Percentiles rank a stretch among this genome's conserved stretches.
Conservation (phyloP, 805 yeast genomes). For the Nakazawaea ernobii region DNA sequence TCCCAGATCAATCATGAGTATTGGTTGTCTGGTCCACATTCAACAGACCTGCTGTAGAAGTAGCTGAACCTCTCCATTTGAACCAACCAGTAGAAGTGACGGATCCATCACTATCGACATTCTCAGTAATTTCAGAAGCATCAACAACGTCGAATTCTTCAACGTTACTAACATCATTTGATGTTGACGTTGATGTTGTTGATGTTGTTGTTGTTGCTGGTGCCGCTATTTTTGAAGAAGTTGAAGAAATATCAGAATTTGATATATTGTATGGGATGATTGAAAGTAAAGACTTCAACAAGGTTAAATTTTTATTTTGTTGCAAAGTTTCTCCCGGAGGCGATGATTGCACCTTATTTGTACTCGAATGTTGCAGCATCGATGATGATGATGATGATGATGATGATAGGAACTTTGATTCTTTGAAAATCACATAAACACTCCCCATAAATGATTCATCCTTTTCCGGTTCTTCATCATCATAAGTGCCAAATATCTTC, state of each 20-base stretch:
- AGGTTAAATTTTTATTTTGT: slow-evolving; percentile 8
- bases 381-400: not conserved
- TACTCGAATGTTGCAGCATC: not conserved
- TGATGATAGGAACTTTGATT: not conserved
- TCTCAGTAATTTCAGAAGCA: not conserved
- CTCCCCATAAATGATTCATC: slow-evolving; percentile 11
- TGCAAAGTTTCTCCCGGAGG: not conserved
- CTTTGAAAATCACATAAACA: slow-evolving; percentile 7
- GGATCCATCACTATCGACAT: slow-evolving; percentile 12
- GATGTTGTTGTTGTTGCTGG: not conserved
- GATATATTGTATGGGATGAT: not conserved
- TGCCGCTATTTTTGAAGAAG: slow-evolving; percentile 11
- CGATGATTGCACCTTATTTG: not conserved
- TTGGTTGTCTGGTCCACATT: no score
- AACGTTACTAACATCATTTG: not conserved
- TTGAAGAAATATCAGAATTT: not conserved
- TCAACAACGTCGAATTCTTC: slow-evolving; percentile 45
- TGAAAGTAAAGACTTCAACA: slow-evolving; percentile 14
- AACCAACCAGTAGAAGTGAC: slow-evolving; percentile 9
- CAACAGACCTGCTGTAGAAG: not conserved
- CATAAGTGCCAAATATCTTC: slow-evolving; percentile 8
- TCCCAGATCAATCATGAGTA: not conserved
- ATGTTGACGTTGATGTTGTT: not conserved
- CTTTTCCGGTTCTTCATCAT: not conserved
- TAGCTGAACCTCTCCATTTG: slow-evolving; percentile 3